Base-by-base conservation (phyloP, 768 basidiomycete genomes). In the Lactarius deliciosus region DNA sequence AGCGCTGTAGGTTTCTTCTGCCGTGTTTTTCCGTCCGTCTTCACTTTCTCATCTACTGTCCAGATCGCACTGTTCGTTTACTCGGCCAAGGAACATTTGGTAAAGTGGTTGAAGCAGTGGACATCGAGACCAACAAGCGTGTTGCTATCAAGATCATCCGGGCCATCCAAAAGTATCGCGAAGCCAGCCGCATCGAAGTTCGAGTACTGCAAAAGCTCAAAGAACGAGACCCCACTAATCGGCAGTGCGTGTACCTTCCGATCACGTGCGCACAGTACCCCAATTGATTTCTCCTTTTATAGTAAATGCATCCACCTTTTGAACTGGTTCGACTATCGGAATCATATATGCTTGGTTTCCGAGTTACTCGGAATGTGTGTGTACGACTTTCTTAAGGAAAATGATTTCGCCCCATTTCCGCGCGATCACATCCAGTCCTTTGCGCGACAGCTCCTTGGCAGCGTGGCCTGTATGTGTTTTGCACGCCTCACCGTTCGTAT, bases 81-180 rank as follows among this genome's bases (percentile, higher is more conserved):
- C 82, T 99, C 6, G 97, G 97, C 20, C 96, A 98, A 80, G 97
- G 97, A 15, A 98, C 97, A 16, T 99, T 98, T 74, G 97, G 97
- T 71, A 99, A 98, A 77, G 97, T 99, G 36, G 95, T 99, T 57
- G 93, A 98, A 76, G 94, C 94, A 8, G 76, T 90, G 72, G 93
- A 97, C 79, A 85, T 85, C 50, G 83, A 87, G 70, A 89, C 85
- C 32, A 85, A 89, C 67, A 82, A 81, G 71, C 81, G 86, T 73
- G 96, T 98, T 38, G 97, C 97, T 60, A 94, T 99, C 81, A 99
- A 99, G 83, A 96, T 99, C 66, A 99, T 99, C 72, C 88, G 97
- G 58, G 94, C 95, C 60, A 96, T 99, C 60, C 96, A 93, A 60
- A 99, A 98, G 79, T 99, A 98, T 75, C 91, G 97, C 56, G 97